Conservation (phyloP, 805 yeast genomes). For the Starmera quercuum region DNA sequence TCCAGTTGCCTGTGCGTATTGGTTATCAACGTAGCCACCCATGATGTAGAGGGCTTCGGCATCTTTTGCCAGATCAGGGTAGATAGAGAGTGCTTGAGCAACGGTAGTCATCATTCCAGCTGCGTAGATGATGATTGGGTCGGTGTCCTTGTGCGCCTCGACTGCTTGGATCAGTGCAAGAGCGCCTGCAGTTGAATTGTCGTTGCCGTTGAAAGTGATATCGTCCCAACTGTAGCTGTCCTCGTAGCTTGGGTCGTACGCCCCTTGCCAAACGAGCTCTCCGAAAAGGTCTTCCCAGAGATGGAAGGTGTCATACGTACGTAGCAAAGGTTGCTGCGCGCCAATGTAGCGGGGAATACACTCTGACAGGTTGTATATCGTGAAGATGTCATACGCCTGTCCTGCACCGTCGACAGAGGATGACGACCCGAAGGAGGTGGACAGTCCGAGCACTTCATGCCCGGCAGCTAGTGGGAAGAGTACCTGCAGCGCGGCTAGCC, state of each 20-base stretch:
- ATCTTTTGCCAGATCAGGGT: constrained; percentile 30
- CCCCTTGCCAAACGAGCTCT: constrained; percentile 35
- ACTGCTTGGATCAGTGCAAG: constrained; percentile 33
- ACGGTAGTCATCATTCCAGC: constrained; percentile 37
- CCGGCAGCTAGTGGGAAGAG: constrained; percentile 32
- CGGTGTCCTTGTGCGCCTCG: constrained; percentile 26
- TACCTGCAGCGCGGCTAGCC: constrained; percentile 28
- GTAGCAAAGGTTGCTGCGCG: constrained; percentile 29
- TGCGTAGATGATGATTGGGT: constrained; percentile 29
- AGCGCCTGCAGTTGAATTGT: constrained; percentile 28
- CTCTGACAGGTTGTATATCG: constrained; percentile 25
- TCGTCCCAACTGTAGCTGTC: constrained; percentile 27
- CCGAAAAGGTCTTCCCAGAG: constrained; percentile 31
- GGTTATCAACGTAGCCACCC: constrained; percentile 38
- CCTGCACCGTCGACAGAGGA: constrained; percentile 34
- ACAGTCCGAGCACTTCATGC: constrained; percentile 31
- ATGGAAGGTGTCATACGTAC: constrained; percentile 32
- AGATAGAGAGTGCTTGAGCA: constrained; percentile 34
- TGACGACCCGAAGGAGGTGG: constrained; percentile 31
- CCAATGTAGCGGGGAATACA: constrained; percentile 32
- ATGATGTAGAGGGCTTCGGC: constrained; percentile 32
- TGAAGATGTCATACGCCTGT: constrained; percentile 21
- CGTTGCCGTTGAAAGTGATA: constrained; percentile 21
- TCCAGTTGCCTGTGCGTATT: constrained; percentile 28
- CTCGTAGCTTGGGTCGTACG: constrained; percentile 24